phyloP scores from a whole-genome alignment of 2,329 filamentous ascomycete species.

The Gaeumannomyces sp. region DNA sequence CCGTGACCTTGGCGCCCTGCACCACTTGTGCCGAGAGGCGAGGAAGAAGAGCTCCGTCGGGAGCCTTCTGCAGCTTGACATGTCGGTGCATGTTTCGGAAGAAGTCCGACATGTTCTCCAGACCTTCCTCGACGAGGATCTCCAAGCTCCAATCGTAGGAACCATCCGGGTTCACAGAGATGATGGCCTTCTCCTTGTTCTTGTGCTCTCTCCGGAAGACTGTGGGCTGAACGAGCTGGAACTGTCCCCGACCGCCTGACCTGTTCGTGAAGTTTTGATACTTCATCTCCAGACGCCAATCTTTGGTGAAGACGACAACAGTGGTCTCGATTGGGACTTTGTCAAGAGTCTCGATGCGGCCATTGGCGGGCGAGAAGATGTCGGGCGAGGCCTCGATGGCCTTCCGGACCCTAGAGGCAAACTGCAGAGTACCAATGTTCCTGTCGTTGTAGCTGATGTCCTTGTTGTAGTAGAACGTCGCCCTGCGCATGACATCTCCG shows the following conservation, averaged over 20 bases:
- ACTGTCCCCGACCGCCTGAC: not conserved
- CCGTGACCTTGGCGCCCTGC: conserved; percentile 21
- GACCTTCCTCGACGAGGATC: conserved; percentile 20
- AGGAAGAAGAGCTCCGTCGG: conserved; percentile 16
- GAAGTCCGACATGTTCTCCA: conserved; percentile 14
- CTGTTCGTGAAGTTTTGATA: conserved; percentile 14
- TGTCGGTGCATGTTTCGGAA: conserved; percentile 20
- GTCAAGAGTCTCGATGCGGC: conserved; percentile 2
- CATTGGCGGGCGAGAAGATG: not conserved
- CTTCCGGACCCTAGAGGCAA: not conserved
- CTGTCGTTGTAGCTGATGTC: not conserved
- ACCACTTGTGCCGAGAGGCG: conserved; percentile 26
- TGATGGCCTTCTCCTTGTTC: conserved; percentile 20
- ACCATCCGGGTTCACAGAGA: conserved; percentile 27
- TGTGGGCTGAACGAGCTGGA: conserved; percentile 4
- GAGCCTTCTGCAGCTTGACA: conserved; percentile 18
- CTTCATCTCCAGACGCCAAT: conserved; percentile 18
- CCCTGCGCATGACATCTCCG: not conserved
- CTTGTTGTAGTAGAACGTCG: conserved; percentile 6
- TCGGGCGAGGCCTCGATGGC: conserved; percentile 6
- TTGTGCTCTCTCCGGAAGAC: conserved; percentile 7
- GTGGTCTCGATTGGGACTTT: conserved; percentile 13
- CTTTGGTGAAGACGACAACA: conserved; percentile 16
- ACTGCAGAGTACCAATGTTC: not conserved
- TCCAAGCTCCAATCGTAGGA: conserved; percentile 32